Conservation (phyloP, 805 yeast genomes). For the Ogataea kodamae region DNA sequence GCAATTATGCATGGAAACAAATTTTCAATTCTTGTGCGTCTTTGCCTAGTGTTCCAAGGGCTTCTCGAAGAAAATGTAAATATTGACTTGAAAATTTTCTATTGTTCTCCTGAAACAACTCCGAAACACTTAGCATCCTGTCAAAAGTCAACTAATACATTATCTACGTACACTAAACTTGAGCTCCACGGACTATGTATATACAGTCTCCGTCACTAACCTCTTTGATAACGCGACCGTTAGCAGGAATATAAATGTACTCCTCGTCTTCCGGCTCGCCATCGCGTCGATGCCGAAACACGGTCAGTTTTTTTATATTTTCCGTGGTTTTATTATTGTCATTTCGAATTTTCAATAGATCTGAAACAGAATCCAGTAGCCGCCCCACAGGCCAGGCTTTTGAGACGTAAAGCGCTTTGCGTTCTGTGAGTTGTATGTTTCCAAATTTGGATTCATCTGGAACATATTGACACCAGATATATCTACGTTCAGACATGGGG, state of each 20-base stretch:
- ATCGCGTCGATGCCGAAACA: slow-evolving; percentile 38
- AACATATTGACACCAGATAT: slow-evolving; percentile 45
- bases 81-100: slow-evolving; percentile 5
- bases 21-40: too few species aligned
- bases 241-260: slow-evolving; percentile 32
- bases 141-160: neutral
- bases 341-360: slow-evolving; percentile 44
- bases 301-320: slow-evolving; percentile 39
- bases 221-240: slow-evolving; percentile 38
- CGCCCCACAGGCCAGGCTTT: slow-evolving; percentile 60
- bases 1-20: slow-evolving; percentile 3
- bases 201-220: slow-evolving; percentile 48
- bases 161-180: slow-evolving; percentile 6
- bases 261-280: slow-evolving; percentile 31
- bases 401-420: slow-evolving; percentile 44
- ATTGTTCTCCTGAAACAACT: neutral
- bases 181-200: slow-evolving; percentile 50
- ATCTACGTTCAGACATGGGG: slow-evolving; percentile 41
- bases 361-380: slow-evolving; percentile 51
- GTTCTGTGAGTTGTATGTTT: slow-evolving; percentile 11
- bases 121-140: neutral
- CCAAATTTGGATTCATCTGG: slow-evolving; percentile 25
- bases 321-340: slow-evolving; percentile 45
- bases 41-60: slow-evolving; percentile 1
- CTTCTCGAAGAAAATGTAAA: slow-evolving; percentile 14